These are phyloP conservation scores for Pelargonium cotyledonis DNA, from an alignment of 441 rosid species.

Conservation along the genomic window DNA sequence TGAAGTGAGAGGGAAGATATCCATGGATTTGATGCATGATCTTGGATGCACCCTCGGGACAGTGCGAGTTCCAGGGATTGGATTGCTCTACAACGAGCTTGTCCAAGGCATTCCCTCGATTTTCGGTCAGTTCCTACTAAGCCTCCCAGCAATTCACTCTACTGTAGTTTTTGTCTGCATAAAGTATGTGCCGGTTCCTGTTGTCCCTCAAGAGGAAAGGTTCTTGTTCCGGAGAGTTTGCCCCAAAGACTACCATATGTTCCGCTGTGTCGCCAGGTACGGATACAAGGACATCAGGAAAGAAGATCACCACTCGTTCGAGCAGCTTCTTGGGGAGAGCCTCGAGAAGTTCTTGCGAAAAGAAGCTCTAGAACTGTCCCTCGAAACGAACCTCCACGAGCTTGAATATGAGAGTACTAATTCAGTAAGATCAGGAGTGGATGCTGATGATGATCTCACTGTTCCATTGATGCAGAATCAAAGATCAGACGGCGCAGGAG, in stretches of 20 bases:
- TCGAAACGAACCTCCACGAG: constrained; percentile 44
- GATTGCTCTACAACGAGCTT: constrained; percentile 76
- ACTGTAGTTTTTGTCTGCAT: constrained; percentile 80
- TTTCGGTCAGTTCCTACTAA: constrained; percentile 73
- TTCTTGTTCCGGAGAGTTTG: constrained; percentile 83
- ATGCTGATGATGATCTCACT: no score
- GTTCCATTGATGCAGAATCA: constrained; percentile 47
- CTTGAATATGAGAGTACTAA: constrained; percentile 33
- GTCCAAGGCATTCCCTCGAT: constrained; percentile 87
- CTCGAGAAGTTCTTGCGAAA: constrained; percentile 70
- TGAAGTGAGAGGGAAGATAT: constrained; percentile 81
- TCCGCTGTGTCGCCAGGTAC: constrained; percentile 80
- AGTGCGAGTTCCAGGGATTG: constrained; percentile 75
- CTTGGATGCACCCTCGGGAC: constrained; percentile 83
- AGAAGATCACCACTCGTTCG: constrained; percentile 78
- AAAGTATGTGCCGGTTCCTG: constrained; percentile 87
- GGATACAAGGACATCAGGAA: constrained; percentile 87
- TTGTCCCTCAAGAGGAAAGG: constrained; percentile 84
- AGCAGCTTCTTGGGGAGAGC: constrained; percentile 71
- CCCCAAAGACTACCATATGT: constrained; percentile 88
- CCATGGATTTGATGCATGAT: constrained; percentile 82
- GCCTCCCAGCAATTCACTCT: constrained; percentile 91
- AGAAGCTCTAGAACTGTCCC: constrained; percentile 69
- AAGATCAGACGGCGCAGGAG: constrained; percentile 22
- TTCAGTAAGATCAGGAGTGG: constrained; percentile 31